Evolutionary conservation across 148 eudicot genomes (phyloP), one percentile per base, ranked within the genome.

Genomic region (Vaccinium corymbosum): DNA sequence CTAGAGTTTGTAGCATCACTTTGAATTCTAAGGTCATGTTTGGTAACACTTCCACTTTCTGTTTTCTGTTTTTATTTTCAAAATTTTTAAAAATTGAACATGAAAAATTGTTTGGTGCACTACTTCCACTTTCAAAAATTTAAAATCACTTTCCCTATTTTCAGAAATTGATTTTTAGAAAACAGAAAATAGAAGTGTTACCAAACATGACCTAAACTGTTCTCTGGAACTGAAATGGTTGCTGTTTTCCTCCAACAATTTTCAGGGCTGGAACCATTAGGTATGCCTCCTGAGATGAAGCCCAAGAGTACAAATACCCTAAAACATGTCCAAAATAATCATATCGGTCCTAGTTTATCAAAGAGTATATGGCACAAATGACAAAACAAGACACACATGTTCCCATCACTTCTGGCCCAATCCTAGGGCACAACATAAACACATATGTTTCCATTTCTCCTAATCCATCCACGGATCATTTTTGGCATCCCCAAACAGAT

Each of bases 281-380:
- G 49, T 29, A 38, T 79, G 66, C 66, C 66, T 53, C 81, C 66
- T 79, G 15, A 79, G 49, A 19, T 15, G 68, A 78, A 78, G 64
- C 61, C 4, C 27, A 77, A 22, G 20, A 1, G 38, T 13, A 22
- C 15, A n/a, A 11, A 22, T 20, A 10, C 35, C 56, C 38, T 14
- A 0, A 3, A 53, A 38, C 3, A 8, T 17, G 81, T 6, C 68
- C 81, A 17, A 9, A 14, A 9, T 35, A 56, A 29, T 49, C 19
- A 10, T 1, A 8, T 6, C 27, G 70, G 66, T n/a, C 46, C 50
- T 56, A 29, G 46, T 7, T 78, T 55, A 17, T 17, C 9, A 49
- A 42, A 4, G 29, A 42, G 2, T 68, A 0, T 4, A 68, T 38
- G 73, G 42, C 73, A 27, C 42, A 27, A 32, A 27, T 27, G 27